These are phyloP conservation scores for Digitaria exilis DNA, from an alignment of 202 grass and related monocot genomes.

Conservation along the genomic window DNA sequence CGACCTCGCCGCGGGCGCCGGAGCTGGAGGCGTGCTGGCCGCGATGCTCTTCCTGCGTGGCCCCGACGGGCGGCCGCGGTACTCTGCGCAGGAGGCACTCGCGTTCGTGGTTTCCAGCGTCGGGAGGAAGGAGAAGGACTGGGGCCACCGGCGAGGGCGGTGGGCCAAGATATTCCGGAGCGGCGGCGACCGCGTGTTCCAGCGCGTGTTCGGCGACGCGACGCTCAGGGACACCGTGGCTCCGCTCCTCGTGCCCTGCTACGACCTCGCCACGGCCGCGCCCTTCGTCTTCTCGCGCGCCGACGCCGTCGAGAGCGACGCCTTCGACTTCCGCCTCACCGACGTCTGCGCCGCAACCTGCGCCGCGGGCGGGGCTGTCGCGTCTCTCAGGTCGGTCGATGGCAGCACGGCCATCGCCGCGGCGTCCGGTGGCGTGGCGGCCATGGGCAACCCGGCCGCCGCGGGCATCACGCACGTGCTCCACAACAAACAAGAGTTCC, in stretches of 20 bases:
- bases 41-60: constrained; percentile 52
- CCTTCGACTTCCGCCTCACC: constrained; percentile 62
- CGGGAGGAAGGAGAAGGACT: constrained; percentile 50
- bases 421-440: constrained; percentile 43
- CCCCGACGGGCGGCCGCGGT: constrained; percentile 51
- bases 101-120: constrained; percentile 44
- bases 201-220: constrained; percentile 54
- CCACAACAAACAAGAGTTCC: constrained; percentile 81
- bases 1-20: constrained; percentile 62
- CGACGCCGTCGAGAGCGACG: constrained; percentile 60
- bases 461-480: constrained; percentile 71
- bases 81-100: constrained; percentile 54
- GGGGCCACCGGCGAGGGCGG: constrained; percentile 29
- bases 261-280: constrained; percentile 62
- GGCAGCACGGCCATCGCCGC: constrained; percentile 43
- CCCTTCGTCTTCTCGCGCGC: constrained; percentile 74
- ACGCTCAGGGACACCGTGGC: constrained; percentile 62
- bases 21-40: constrained; percentile 61
- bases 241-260: constrained; percentile 75
- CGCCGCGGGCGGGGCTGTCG: background rate
- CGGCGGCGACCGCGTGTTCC: constrained; percentile 7
- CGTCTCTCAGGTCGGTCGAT: constrained; percentile 40
- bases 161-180: constrained; percentile 32
- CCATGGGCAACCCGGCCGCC: constrained; percentile 68
- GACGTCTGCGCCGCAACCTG: constrained; percentile 73